Evolutionary conservation across 2,329 filamentous ascomycete genomes (phyloP), one percentile per base, ranked within the genome.

Genomic region (Davidsoniella virescens): DNA sequence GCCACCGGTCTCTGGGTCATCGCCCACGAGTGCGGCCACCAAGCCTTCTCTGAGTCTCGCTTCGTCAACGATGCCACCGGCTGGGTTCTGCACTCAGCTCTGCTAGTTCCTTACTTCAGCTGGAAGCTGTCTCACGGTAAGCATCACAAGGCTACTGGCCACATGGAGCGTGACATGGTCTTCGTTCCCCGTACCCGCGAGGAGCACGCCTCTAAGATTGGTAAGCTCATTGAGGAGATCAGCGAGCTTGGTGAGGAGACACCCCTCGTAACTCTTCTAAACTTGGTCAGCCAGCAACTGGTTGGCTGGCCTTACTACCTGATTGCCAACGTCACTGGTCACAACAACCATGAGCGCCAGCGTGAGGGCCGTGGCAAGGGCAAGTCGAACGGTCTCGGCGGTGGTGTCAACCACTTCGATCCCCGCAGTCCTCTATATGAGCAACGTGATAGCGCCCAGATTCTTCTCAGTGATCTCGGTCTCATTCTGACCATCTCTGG

Each of bases 121-220:
- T 98, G 92, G 92, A 94, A 98, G 72, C 88, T 96, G 68, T 94
- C 87, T 57, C 92, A 98, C 71, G 84, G 87, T 72, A 94, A 94
- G 79, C 92, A 98, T 73, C 92, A 98, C 84, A 96, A 96, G 77
- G 87, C 88, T 56, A 98, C 92, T 38, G 92, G 88, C 60, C 79
- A 98, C 74, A 81, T 98, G 70, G 87, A 93, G 69, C 86, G 90
- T 58, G 92, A 98, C 69, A 98, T 98, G 92, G 92, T 96, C 56
- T 96, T 95, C 64, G 74, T 96, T n/a, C 92, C 92, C 54, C 86
- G 86, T 68, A 94, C 87, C 51, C 82, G 88, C 53, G 79, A 92
- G 57, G 70, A 84, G 63, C 88, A 84, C 61, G 86, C 87, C 57
- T 74, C 72, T 54, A 82, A 83, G 53, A 65, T 90, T 54, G 86